A percentile compares a stretch with the other conserved stretches of the same genome.
These are phyloP conservation scores for Daldinia decipiens DNA, from an alignment of 495 filamentous ascomycete genomes.

Conservation along the genomic window DNA sequence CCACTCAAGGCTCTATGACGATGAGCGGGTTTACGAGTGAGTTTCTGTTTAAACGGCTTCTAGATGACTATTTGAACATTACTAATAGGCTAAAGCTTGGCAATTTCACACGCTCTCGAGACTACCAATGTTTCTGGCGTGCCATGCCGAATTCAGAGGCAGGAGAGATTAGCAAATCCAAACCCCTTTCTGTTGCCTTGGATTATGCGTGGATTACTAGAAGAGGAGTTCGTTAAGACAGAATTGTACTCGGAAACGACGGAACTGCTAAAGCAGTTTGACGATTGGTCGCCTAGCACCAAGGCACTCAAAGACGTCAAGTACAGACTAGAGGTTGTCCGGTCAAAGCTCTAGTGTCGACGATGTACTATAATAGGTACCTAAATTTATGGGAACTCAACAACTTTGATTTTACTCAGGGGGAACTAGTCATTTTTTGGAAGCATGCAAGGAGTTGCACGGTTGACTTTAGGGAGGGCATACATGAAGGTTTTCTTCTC, in stretches of 20 bases:
- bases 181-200: constrained; percentile 94
- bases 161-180: constrained; percentile 59
- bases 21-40: constrained; percentile 86
- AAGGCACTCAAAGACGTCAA: constrained; percentile 97
- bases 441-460: constrained; percentile 30
- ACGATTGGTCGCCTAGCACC: constrained; percentile 88
- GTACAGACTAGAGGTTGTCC: constrained; percentile 90
- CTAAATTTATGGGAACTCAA: constrained; percentile 3
- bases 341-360: constrained; percentile 73
- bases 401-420: constrained; percentile 15
- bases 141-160: constrained; percentile 57
- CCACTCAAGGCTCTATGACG: constrained; percentile 92
- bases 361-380: neutral
- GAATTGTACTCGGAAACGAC: constrained; percentile 79
- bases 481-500: constrained; percentile 4
- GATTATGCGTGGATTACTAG: constrained; percentile 90
- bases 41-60: constrained; percentile 30
- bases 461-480: constrained; percentile 18
- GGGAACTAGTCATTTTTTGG: constrained; percentile 11
- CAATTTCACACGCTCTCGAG: constrained; percentile 85
- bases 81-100: constrained; percentile 64
- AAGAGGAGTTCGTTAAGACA: constrained; percentile 89
- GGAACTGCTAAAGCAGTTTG: constrained; percentile 85
- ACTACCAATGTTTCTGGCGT: constrained; percentile 72
- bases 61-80: constrained; percentile 25